Percentiles rank a stretch among this genome's conserved stretches.
Evolutionary conservation across 192 early-diverging fungal genomes (phyloP).

Genomic region (Backusella mclennaniae): DNA sequence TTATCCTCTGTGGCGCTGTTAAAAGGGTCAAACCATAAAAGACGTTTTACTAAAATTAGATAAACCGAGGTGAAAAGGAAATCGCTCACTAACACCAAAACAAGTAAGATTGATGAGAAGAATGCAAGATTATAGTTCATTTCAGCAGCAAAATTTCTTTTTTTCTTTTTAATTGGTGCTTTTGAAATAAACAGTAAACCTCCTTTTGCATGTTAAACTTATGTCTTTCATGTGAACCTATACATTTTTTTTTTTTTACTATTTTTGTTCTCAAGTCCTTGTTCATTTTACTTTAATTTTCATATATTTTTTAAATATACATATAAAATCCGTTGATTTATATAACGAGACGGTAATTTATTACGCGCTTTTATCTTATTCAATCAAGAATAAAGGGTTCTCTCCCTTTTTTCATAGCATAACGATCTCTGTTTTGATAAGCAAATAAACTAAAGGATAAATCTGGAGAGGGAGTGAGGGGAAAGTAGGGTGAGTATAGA

Average conservation of each 20-base stretch:
- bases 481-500: not conserved
- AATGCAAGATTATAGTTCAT: not conserved
- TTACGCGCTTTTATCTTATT: not conserved
- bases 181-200: not conserved
- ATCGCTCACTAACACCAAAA: not conserved
- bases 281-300: not conserved
- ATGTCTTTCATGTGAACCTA: not conserved
- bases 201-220: not conserved
- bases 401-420: not conserved
- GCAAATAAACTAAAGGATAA: not conserved
- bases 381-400: not conserved
- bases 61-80: not conserved
- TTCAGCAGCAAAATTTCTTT: not conserved
- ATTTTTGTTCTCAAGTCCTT: not conserved
- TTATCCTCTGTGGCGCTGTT: not conserved
- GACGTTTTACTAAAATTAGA: not conserved
- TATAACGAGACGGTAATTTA: not conserved
- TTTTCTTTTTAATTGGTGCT: not conserved
- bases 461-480: not conserved
- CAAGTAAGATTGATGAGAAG: not conserved
- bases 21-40: not conserved
- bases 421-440: not conserved
- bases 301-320: not conserved
- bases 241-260: not conserved
- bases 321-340: no score